These are phyloP conservation scores for Ramalina peruviana DNA, from an alignment of 495 filamentous ascomycete species.

Conservation along the genomic window DNA sequence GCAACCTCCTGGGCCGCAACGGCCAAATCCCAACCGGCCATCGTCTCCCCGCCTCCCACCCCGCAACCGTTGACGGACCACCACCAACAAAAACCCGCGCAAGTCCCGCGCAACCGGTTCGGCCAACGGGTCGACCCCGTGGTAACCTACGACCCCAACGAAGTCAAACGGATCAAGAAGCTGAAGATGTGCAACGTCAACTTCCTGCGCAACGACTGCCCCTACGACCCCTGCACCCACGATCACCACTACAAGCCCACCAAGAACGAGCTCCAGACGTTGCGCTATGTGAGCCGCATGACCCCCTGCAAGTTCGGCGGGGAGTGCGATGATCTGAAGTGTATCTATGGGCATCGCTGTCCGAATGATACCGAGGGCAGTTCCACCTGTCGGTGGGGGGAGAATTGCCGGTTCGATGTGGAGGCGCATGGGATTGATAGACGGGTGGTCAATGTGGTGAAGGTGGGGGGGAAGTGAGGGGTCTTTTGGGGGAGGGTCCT, in stretches of 20 bases:
- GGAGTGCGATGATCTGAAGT: slow-evolving; percentile 59
- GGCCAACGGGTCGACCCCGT: slow-evolving; percentile 59
- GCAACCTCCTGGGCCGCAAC: slow-evolving; percentile 23
- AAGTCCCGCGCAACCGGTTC: slow-evolving; percentile 54
- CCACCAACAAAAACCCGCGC: slow-evolving; percentile 22
- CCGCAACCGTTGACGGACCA: slow-evolving; percentile 32
- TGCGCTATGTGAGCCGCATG: slow-evolving; percentile 60
- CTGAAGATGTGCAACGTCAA: slow-evolving; percentile 80
- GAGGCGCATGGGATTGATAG: slow-evolving; percentile 38
- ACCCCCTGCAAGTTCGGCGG: slow-evolving; percentile 65
- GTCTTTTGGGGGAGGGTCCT: no score
- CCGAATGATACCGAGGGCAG: slow-evolving; percentile 20
- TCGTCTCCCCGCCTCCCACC: slow-evolving; percentile 10
- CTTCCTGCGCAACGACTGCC: slow-evolving; percentile 62
- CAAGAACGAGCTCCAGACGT: slow-evolving; percentile 48
- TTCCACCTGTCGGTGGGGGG: slow-evolving; percentile 38
- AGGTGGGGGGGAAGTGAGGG: slow-evolving; percentile 25
- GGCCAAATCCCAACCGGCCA: slow-evolving; percentile 18
- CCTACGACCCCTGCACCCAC: slow-evolving; percentile 58
- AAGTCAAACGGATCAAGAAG: slow-evolving; percentile 46
- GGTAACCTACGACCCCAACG: slow-evolving; percentile 40
- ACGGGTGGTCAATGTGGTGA: slow-evolving; percentile 37
- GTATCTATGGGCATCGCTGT: slow-evolving; percentile 67
- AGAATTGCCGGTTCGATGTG: slow-evolving; percentile 35
- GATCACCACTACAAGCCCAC: slow-evolving; percentile 59